Conservation (phyloP, 2,329 filamentous ascomycete genomes). For the Clarireedia monteithiana region DNA sequence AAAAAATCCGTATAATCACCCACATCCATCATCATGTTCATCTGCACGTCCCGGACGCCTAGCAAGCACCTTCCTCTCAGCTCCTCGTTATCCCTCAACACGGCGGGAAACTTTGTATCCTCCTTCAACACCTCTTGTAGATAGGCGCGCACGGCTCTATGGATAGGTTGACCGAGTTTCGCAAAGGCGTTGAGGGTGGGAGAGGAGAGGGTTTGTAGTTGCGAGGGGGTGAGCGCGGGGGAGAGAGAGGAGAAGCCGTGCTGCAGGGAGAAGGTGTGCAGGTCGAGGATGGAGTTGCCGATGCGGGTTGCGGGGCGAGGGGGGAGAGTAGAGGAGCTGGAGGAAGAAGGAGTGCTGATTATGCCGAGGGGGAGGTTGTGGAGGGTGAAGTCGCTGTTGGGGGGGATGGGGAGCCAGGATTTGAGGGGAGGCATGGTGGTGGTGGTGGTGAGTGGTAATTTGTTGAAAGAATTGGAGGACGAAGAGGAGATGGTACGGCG, state of each 20-base stretch:
- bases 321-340: conserved; percentile 33
- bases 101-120: conserved; percentile 49
- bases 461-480: not conserved
- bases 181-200: conserved; percentile 68
- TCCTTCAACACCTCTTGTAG: conserved; percentile 59
- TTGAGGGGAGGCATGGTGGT: conserved; percentile 24
- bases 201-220: conserved; percentile 54
- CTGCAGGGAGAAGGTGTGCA: conserved; percentile 50
- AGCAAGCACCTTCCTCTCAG: conserved; percentile 53
- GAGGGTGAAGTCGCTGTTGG: conserved; percentile 50
- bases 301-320: conserved; percentile 59
- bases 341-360: conserved; percentile 40
- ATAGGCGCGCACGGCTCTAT: conserved; percentile 59
- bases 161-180: conserved; percentile 58
- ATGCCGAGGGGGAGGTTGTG: conserved; percentile 73
- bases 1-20: conserved; percentile 86
- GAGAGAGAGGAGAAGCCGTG: conserved; percentile 54
- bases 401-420: conserved; percentile 27
- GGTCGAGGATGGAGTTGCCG: conserved; percentile 58
- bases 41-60: conserved; percentile 49
- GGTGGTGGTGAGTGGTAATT: not conserved
- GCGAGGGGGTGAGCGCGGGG: conserved; percentile 33
- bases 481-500: not conserved
- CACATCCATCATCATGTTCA: conserved; percentile 68
- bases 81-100: conserved; percentile 53